Conservation (phyloP, 2,329 filamentous ascomycete species). For the Alternaria rosae region DNA sequence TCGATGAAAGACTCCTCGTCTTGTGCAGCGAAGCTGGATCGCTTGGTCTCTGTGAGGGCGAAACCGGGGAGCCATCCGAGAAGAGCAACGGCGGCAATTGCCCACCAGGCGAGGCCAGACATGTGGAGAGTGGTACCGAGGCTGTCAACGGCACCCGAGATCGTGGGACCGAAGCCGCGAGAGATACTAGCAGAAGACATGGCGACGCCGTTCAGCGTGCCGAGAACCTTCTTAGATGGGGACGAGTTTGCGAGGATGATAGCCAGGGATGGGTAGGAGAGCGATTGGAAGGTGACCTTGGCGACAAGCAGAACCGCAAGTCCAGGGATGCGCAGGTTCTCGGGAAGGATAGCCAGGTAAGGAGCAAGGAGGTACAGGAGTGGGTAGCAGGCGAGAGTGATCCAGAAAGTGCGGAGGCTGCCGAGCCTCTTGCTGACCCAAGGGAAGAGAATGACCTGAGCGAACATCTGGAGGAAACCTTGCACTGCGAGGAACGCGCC, state of each 20-base stretch:
- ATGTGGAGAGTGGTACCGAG: slow-evolving; percentile 80
- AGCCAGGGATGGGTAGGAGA: slow-evolving; percentile 88
- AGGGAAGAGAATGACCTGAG: slow-evolving; percentile 85
- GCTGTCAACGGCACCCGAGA: slow-evolving; percentile 86
- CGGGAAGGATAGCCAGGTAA: slow-evolving; percentile 85
- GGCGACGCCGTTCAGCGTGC: slow-evolving; percentile 90
- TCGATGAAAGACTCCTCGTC: slow-evolving; percentile 45
- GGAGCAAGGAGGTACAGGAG: slow-evolving; percentile 86
- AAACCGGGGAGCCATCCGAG: slow-evolving; percentile 61
- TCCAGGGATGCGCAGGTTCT: slow-evolving; percentile 72
- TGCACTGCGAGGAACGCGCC: slow-evolving; percentile 89
- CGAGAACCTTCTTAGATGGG: slow-evolving; percentile 82
- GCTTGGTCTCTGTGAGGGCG: slow-evolving; percentile 72
- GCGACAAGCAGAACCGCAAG: slow-evolving; percentile 81
- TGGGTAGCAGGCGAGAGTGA: slow-evolving; percentile 84
- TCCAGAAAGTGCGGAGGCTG: slow-evolving; percentile 80
- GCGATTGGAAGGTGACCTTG: slow-evolving; percentile 92
- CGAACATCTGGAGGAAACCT: slow-evolving; percentile 86
- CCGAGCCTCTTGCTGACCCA: slow-evolving; percentile 77
- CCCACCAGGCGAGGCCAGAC: slow-evolving; percentile 94
- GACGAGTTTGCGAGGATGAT: slow-evolving; percentile 91
- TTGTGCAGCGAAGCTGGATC: slow-evolving; percentile 19
- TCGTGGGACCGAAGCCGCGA: slow-evolving; percentile 84
- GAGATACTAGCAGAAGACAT: slow-evolving; percentile 90
- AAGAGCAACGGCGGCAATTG: slow-evolving; percentile 77